phyloP scores from a whole-genome alignment of 2,329 filamentous ascomycete species.

The Arthroderma sp. region DNA sequence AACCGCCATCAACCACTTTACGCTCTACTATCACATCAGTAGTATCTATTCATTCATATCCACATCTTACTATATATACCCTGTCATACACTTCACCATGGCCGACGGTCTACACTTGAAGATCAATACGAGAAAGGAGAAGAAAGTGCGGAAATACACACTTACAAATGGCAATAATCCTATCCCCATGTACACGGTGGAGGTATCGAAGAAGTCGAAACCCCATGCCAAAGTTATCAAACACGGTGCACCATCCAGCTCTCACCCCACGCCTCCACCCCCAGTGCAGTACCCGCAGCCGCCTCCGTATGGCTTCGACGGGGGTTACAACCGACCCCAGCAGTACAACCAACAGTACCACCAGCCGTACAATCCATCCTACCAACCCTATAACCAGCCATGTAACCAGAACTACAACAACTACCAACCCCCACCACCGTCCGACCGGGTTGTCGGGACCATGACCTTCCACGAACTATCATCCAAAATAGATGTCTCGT shows the following conservation, averaged over 20 bases:
- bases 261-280: background rate
- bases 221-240: slow-evolving; percentile 8
- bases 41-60: background rate
- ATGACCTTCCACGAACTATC: slow-evolving; percentile 13
- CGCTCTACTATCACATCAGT: background rate
- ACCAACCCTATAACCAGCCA: background rate
- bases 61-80: background rate
- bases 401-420: background rate
- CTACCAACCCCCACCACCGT: slow-evolving; percentile 1
- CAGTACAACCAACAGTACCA: slow-evolving; percentile 1
- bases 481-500: slow-evolving; percentile 12
- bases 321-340: background rate
- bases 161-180: slow-evolving; percentile 6
- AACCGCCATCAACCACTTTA: background rate
- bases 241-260: background rate
- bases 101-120: background rate
- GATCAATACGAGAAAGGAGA: background rate
- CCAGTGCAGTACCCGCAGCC: background rate
- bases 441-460: slow-evolving; percentile 7
- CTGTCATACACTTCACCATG: background rate
- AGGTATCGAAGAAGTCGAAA: slow-evolving; percentile 9
- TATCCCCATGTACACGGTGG: slow-evolving; percentile 11
- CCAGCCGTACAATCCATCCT: slow-evolving; percentile 1
- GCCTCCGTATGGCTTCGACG: background rate
- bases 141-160: slow-evolving; percentile 1